Evolutionary conservation across 1,139 yeast species (phyloP), one percentile per base, ranked within the genome.

Genomic region (Candida dubliniensis): DNA sequence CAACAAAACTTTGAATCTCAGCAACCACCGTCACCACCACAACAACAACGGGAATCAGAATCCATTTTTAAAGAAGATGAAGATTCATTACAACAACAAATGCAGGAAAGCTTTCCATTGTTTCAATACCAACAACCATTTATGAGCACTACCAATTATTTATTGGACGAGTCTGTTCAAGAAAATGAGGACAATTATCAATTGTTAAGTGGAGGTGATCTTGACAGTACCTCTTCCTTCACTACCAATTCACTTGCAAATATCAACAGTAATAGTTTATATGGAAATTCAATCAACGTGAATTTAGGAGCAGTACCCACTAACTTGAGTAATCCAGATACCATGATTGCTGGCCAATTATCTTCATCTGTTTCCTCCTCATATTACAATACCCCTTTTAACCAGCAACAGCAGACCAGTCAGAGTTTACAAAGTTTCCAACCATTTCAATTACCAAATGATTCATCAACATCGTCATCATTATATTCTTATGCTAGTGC

Each of bases 321-420:
- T 24, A 33, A 26, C 14, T 30, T n/a, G 9, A 36, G 25, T 31
- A 35, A 44, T 34, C 24, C 34, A 18, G 39, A 36, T 43, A 24
- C 14, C 11, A 38, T 47, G 52, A 51, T 45, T 54, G 55, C 58
- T 40, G 58, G 59, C 31, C 59, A 54, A 38, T 46, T 56, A 27
- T 38, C 40, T 31, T 46, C 57, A 27, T 38, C 40, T 31, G 44
- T 8, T n/a, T n/a, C 30, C 11, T 27, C 57, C 25, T 38, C 40
- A 13, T 56, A 53, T 47, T 36, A 43, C 31, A 31, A 40, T 34
- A 12, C 48, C 30, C 34, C 34, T 15, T 27, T 34, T 13, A 36
- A 25, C 8, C 34, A 41, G 11, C 45, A 40, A 31, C 37, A 25
- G 36, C 34, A 10, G 26, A 10, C 4, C 3, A n/a, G 4, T 7